phyloP scores from a whole-genome alignment of 2,329 filamentous ascomycete species.

The Venturia asperata region DNA sequence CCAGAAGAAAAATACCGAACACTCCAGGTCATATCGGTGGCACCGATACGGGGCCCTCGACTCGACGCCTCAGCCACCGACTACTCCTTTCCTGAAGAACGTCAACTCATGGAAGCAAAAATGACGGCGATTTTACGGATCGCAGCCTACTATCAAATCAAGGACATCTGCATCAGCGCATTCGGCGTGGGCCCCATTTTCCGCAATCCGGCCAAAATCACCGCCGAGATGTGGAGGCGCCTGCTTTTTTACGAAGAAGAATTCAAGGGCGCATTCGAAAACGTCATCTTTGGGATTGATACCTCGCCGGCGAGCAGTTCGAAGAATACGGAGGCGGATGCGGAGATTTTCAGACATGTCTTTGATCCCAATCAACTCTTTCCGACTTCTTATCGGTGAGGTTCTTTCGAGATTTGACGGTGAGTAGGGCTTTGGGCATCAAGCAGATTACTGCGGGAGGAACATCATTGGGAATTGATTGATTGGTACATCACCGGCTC shows the following conservation, averaged over 20 bases:
- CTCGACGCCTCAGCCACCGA: conserved; percentile 58
- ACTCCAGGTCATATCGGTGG: conserved; percentile 66
- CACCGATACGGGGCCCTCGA: conserved; percentile 66
- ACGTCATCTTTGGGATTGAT: conserved; percentile 41
- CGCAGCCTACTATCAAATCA: conserved; percentile 43
- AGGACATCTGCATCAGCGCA: conserved; percentile 37
- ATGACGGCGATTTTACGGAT: conserved; percentile 64
- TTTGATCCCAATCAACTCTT: conserved; percentile 35
- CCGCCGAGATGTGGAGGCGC: conserved; percentile 40
- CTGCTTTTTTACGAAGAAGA: conserved; percentile 39
- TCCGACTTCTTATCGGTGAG: conserved; percentile 27
- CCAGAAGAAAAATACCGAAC: conserved; percentile 42
- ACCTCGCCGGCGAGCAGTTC: conserved; percentile 21
- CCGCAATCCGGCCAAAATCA: conserved; percentile 38
- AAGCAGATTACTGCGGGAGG: background rate
- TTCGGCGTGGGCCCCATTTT: conserved; percentile 41
- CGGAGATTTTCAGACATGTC: conserved; percentile 24
- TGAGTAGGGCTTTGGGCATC: background rate
- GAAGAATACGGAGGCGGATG: conserved; percentile 16
- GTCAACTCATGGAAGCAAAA: conserved; percentile 65
- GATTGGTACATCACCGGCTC: background rate
- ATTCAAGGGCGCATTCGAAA: conserved; percentile 38
- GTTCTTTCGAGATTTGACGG: background rate
- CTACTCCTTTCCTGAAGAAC: conserved; percentile 66
- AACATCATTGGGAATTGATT: background rate